Percentiles rank a stretch among this genome's conserved stretches.
These are phyloP conservation scores for Rubia balearica DNA, from an alignment of 305 asterid species.

Conservation along the genomic window DNA sequence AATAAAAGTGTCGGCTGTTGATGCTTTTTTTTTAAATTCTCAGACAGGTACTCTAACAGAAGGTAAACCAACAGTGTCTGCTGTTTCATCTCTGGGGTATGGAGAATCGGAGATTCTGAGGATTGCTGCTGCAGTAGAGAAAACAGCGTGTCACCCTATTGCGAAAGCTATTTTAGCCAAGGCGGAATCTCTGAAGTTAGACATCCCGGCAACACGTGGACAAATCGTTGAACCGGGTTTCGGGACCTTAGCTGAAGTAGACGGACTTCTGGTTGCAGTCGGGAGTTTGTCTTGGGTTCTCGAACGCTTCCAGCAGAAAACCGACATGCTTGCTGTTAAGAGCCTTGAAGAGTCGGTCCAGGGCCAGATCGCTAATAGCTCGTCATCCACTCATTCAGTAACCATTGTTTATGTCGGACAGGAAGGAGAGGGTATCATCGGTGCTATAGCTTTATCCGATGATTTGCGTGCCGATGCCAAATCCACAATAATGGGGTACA, in stretches of 20 bases:
- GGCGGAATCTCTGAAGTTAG: slow-evolving; percentile 68
- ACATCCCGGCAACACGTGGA: slow-evolving; percentile 60
- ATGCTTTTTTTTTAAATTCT: slow-evolving; percentile 16
- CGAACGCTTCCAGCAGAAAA: slow-evolving; percentile 70
- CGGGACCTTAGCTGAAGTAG: slow-evolving; percentile 95
- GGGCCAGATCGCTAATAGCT: slow-evolving; percentile 38
- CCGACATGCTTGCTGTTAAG: slow-evolving; percentile 43
- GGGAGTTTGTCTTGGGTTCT: slow-evolving; percentile 84
- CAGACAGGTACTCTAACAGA: slow-evolving; percentile 99
- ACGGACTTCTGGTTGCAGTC: slow-evolving; percentile 90
- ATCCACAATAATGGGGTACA: slow-evolving; percentile 65
- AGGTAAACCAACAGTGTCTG: slow-evolving; percentile 88
- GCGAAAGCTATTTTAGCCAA: slow-evolving; percentile 77
- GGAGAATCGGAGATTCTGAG: slow-evolving; percentile 67
- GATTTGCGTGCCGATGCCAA: slow-evolving; percentile 73
- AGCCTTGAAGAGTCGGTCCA: slow-evolving; percentile 61
- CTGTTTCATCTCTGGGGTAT: slow-evolving; percentile 49
- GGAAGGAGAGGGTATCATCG: slow-evolving; percentile 94
- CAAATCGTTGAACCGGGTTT: slow-evolving; percentile 92
- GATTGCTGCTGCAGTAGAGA: slow-evolving; percentile 95
- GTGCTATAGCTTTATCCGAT: slow-evolving; percentile 88
- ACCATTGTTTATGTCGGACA: slow-evolving; percentile 83
- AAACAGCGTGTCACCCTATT: slow-evolving; percentile 96
- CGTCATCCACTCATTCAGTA: slow-evolving; percentile 69
- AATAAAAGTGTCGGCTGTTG: not conserved